These are phyloP conservation scores for Gypsophila paniculata DNA, from an alignment of 179 eudicot species.

Conservation along the genomic window DNA sequence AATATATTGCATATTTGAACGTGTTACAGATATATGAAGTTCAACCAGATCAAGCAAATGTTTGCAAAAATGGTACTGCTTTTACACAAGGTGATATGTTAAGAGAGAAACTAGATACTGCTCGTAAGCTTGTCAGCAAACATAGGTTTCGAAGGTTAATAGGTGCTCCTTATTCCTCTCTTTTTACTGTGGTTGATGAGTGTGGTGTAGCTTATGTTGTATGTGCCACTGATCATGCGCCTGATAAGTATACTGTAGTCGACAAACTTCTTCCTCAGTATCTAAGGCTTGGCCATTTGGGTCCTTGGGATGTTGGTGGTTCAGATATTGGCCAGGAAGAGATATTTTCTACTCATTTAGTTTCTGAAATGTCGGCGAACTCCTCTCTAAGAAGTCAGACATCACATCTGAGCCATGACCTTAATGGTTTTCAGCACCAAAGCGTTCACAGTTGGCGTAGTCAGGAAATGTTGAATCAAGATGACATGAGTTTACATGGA, in stretches of 20 bases:
- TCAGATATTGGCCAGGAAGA: slow-evolving; percentile 66
- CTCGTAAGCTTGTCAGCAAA: slow-evolving; percentile 25
- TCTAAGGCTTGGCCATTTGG: slow-evolving; percentile 47
- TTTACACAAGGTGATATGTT: slow-evolving; percentile 20
- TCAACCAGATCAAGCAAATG: slow-evolving; percentile 30
- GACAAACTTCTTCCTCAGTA: slow-evolving; percentile 45
- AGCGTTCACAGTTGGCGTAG: slow-evolving; percentile 26
- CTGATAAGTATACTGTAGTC: slow-evolving; percentile 35
- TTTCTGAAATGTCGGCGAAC: slow-evolving; percentile 16
- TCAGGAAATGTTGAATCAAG: slow-evolving; percentile 32
- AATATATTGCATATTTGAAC: slow-evolving; percentile 46
- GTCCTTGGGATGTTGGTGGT: slow-evolving; percentile 70
- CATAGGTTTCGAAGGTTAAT: slow-evolving; percentile 59
- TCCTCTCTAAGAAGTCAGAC: slow-evolving; percentile 25
- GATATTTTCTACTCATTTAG: slow-evolving; percentile 34
- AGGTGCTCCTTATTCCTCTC: slow-evolving; percentile 54
- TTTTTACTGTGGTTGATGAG: slow-evolving; percentile 65
- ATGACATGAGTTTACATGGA: slow-evolving; percentile 39
- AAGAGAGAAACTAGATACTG: slow-evolving; percentile 22
- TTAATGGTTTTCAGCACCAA: slow-evolving; percentile 24
- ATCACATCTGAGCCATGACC: slow-evolving; percentile 21
- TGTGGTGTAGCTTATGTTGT: slow-evolving; percentile 59
- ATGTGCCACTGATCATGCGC: slow-evolving; percentile 41
- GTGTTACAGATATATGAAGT: slow-evolving; percentile 39
- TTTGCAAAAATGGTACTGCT: slow-evolving; percentile 22